Evolutionary conservation across 2,329 filamentous ascomycete genomes (phyloP).

Genomic region (Cladophialophora exuberans): DNA sequence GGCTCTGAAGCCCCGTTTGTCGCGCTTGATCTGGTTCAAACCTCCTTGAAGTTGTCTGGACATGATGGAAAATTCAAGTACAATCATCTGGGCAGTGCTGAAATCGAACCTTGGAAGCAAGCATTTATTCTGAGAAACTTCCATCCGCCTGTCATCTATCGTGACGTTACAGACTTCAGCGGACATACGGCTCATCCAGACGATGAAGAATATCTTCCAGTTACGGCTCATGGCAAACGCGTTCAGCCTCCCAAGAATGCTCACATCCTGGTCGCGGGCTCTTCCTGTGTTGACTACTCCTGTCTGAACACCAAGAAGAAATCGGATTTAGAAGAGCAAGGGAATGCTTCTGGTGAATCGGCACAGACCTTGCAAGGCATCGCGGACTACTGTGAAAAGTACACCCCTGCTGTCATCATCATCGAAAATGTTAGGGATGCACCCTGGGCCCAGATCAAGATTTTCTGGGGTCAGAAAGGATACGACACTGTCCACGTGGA

Average conservation of each 20-base stretch:
- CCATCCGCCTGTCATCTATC: slow-evolving; percentile 56
- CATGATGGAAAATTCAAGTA: slow-evolving; percentile 45
- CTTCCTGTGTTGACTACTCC: slow-evolving; percentile 77
- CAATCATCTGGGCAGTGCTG: slow-evolving; percentile 63
- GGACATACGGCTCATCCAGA: slow-evolving; percentile 42
- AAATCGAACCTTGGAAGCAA: slow-evolving; percentile 67
- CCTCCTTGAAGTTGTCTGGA: slow-evolving; percentile 43
- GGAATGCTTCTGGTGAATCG: slow-evolving; percentile 66
- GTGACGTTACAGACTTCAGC: slow-evolving; percentile 62
- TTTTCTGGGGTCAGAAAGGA: slow-evolving; percentile 51
- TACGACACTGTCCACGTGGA: slow-evolving; percentile 58
- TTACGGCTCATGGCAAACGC: slow-evolving; percentile 68
- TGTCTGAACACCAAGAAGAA: slow-evolving; percentile 62
- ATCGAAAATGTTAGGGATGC: slow-evolving; percentile 71
- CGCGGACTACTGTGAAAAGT: slow-evolving; percentile 58
- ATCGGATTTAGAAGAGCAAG: slow-evolving; percentile 43
- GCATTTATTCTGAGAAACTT: slow-evolving; percentile 67
- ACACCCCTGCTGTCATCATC: slow-evolving; percentile 66
- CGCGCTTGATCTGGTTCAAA: slow-evolving; percentile 61
- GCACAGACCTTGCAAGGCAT: slow-evolving; percentile 66
- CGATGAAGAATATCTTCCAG: slow-evolving; percentile 36
- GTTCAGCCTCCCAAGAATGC: slow-evolving; percentile 59
- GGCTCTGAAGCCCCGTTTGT: slow-evolving; percentile 76
- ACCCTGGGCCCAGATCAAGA: slow-evolving; percentile 61
- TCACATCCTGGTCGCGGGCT: slow-evolving; percentile 72